Evolutionary conservation across 1,284 basidiomycete genomes (phyloP).

Genomic region (Leccinum griseonigrum): DNA sequence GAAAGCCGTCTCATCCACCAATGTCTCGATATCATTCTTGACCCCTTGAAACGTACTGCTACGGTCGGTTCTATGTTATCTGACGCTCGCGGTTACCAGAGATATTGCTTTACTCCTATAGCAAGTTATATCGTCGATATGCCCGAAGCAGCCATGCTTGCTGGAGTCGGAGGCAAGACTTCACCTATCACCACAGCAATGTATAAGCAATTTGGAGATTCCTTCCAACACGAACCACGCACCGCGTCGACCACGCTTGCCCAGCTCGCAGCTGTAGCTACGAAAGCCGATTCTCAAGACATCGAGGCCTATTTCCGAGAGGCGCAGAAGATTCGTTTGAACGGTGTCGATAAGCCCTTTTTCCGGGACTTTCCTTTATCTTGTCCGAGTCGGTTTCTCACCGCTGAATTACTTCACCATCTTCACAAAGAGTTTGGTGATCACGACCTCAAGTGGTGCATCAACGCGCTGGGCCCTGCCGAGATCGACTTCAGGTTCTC

Average conservation of each 20-base stretch:
- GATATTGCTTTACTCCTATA: not conserved
- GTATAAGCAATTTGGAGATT: not conserved
- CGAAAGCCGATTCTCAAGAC: not conserved
- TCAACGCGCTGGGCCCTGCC: not conserved
- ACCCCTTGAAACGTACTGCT: not conserved
- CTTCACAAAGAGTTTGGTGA: not conserved
- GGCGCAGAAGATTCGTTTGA: not conserved
- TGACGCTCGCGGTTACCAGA: not conserved
- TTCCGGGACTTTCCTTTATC: not conserved
- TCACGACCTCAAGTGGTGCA: not conserved
- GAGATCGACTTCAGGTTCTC: not conserved
- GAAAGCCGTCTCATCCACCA: not conserved
- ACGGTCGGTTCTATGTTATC: not conserved
- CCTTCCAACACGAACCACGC: not conserved
- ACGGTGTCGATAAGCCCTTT: not conserved
- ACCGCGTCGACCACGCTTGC: not conserved
- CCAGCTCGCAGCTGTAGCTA: not conserved
- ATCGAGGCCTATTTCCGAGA: not conserved
- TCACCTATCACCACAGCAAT: not conserved
- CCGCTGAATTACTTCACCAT: not conserved
- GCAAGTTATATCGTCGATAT: not conserved
- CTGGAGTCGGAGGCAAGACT: not conserved
- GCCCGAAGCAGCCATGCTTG: not conserved
- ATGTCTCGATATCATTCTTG: not conserved
- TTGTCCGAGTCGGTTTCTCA: not conserved